Base-by-base conservation (phyloP, 2,329 filamentous ascomycete genomes). In the Aureobasidium zeae region DNA sequence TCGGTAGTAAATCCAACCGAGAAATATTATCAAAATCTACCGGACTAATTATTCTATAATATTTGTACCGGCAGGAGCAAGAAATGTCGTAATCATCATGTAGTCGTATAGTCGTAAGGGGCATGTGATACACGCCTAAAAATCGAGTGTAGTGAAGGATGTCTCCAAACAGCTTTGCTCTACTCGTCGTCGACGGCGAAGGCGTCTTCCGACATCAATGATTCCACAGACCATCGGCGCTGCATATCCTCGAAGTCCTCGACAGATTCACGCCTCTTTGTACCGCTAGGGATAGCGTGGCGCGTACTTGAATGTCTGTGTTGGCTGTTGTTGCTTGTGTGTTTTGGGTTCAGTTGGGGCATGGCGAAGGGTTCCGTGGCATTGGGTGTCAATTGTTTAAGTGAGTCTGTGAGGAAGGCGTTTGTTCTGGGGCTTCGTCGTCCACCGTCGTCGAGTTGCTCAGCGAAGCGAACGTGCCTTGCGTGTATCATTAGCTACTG, bases 211-310 rank as follows among this genome's bases (percentile, higher is more conserved):
- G 39, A 43, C n/a, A n/a, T n/a, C 22, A 43, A 10, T 4, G 26
- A 30, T 15, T 43, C 39, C 12, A 19, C 15, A 5, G 25, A 43
- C 39, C 39, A 43, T 21, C 39, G 39, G n/a, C 39, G 39, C 11
- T 16, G 33, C 5, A 43, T 19, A 10, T 43, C 39, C 10, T 43
- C 39, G 30, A 43, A 43, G 9, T n/a, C 16, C n/a, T 43, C 26
- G 8, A 43, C 30, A 5, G 39, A 43, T 21, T 43, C 39, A 26
- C 39, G 21, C 34, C 39, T 21, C 5, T 29, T 19, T 9, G 22
- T 33, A 11, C 39, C 30, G 9, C 11, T 8, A 8, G 39, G 30
- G 5, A 43, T 21, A 12, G 39, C 30, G 22, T 43, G 39, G 6
- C 30, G 15, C 12, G 26, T 26, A 20, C 19, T 30, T 3, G 39